Evolutionary conservation across 2,329 filamentous ascomycete species (phyloP).

Genomic region (Colletotrichum cuscutae): DNA sequence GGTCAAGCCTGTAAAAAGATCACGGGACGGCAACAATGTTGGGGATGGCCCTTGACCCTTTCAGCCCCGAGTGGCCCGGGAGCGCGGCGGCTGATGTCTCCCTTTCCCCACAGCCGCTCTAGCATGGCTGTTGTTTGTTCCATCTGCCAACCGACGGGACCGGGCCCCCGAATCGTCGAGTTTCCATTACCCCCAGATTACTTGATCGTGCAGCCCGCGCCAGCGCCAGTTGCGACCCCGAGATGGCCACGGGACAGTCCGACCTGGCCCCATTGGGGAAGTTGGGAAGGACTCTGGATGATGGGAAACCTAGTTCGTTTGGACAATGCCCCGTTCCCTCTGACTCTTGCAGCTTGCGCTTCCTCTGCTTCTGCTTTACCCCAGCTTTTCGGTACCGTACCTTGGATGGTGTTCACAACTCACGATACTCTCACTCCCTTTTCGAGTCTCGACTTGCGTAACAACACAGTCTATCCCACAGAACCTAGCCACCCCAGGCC

Average conservation of each 20-base stretch:
- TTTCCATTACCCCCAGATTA: slow-evolving; percentile 39
- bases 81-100: slow-evolving; percentile 26
- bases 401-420: background rate
- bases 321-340: background rate
- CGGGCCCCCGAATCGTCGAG: slow-evolving; percentile 11
- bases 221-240: background rate
- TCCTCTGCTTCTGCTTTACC: background rate
- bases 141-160: background rate
- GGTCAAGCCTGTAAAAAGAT: slow-evolving; percentile 16
- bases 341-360: background rate
- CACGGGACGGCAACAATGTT: slow-evolving; percentile 29
- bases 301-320: slow-evolving; percentile 18
- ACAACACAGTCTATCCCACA: background rate
- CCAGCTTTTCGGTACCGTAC: background rate
- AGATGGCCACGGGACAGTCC: slow-evolving; percentile 34
- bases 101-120: slow-evolving; percentile 25
- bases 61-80: slow-evolving; percentile 29
- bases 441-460: background rate
- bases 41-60: slow-evolving; percentile 31
- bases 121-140: background rate
- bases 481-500: background rate
- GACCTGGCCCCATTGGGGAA: slow-evolving; percentile 29
- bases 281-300: background rate
- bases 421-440: background rate
- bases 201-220: slow-evolving; percentile 35